Percentiles rank a stretch among this genome's conserved stretches.
Evolutionary conservation across 139 green algal species (phyloP).

Genomic region (Micractinium conductrix): DNA sequence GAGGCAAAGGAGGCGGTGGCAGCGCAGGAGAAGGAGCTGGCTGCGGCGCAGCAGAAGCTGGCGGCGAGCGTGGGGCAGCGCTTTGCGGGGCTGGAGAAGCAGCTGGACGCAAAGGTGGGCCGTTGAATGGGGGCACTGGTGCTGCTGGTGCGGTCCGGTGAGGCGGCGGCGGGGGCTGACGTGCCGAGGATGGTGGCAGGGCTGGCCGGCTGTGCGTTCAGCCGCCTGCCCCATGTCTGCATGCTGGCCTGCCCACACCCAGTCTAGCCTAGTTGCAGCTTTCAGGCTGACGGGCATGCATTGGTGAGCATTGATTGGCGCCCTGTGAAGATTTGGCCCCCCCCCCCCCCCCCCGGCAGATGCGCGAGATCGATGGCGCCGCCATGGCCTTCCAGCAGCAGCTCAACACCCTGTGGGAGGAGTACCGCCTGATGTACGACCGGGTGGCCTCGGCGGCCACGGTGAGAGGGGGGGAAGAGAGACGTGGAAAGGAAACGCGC

Average conservation of each 20-base stretch:
- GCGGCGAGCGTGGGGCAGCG: background rate
- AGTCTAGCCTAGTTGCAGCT: no score
- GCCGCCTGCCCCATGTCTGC: background rate
- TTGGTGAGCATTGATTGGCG: no score
- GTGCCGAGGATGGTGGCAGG: background rate
- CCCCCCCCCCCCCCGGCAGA: background rate
- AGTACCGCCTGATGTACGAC: slow-evolving; percentile 23
- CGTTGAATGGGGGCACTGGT: background rate
- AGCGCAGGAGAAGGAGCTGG: slow-evolving; percentile 15
- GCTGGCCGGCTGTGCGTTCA: background rate
- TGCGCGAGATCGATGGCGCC: slow-evolving; percentile 14
- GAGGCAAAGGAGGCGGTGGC: background rate
- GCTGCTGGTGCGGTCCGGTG: background rate
- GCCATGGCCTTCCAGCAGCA: slow-evolving; percentile 21
- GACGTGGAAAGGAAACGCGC: no score
- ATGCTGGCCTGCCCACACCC: no score
- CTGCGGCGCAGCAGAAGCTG: background rate
- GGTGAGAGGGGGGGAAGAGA: slow-evolving; percentile 1
- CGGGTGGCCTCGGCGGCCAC: background rate
- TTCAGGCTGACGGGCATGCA: no score
- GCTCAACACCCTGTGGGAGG: slow-evolving; percentile 30
- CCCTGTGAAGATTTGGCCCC: no score
- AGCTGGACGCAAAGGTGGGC: slow-evolving; percentile 21
- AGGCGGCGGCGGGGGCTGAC: background rate
- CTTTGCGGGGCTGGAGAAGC: slow-evolving; percentile 20